Evolutionary conservation across 768 basidiomycete species (phyloP), one percentile per base, ranked within the genome.

Genomic region (Panellus pusillus): DNA sequence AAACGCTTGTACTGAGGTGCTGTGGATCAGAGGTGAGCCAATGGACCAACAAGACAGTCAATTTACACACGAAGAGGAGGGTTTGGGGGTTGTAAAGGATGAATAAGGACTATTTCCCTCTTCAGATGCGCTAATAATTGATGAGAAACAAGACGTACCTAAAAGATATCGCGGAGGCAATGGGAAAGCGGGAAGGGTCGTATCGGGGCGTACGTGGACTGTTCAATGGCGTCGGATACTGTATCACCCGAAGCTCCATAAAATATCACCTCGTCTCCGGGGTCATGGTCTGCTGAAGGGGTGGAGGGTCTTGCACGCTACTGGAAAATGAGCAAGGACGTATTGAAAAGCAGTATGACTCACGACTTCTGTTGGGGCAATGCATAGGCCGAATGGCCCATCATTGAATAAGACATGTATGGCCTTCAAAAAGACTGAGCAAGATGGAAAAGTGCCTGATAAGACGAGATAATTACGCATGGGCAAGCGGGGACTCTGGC

Each of bases 241-340:
- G 50, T 28, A 37, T 11, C 11, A 45, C 42, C 48, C 32, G 44
- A 29, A 44, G 39, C 43, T 37, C 44, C 46, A 41, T 11, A 41
- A 12, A 13, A 3, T 24, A 19, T 44, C 27, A 74, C 79, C 78
- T 80, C 38, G 77, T 76, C 58, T 77, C 76, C 38, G 79, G 79
- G 4, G 79, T 80, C 48, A 73, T 62, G 49, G 68, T 73, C 61
- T 76, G 76, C 40, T 70, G 72, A 35, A 67, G 67, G 42, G 51
- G 54, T 11, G 60, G 54, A 37, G 50, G 63, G 24, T 41, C 68
- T 28, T 64, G 65, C 20, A 63, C 70, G 42, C 49, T 61, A 20
- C 14, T 37, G 44, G 13, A 29, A 28, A n/a, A 41, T 38, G 37
- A 56, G 14, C 54, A 45, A 14, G 38, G 27, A 18, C 52, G 31